phyloP scores from a whole-genome alignment of 371 early-diverging fungal genomes.

The Mucor plumbeus region DNA sequence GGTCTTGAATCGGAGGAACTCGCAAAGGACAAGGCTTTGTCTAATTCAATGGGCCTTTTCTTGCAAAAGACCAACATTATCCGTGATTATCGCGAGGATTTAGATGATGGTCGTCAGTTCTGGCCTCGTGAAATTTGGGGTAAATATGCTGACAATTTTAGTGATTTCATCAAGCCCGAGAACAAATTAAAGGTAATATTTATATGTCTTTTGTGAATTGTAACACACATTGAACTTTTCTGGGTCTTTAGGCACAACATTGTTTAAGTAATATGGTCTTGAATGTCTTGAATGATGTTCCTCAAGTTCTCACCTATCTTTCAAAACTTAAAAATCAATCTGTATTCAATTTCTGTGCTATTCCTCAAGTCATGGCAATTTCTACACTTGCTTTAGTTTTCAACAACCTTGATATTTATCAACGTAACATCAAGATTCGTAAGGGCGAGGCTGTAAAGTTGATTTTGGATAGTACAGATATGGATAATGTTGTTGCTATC shows the following conservation, averaged over 20 bases:
- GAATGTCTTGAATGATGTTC: constrained; percentile 85
- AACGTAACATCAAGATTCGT: constrained; percentile 89
- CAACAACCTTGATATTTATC: constrained; percentile 83
- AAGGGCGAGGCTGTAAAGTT: constrained; percentile 91
- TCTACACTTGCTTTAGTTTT: constrained; percentile 89
- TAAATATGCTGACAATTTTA: constrained; percentile 63
- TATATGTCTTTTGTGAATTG: background rate
- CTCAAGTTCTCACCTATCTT: constrained; percentile 89
- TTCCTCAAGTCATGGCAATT: constrained; percentile 98
- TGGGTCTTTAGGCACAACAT: constrained; percentile 56
- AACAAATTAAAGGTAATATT: constrained; percentile 57
- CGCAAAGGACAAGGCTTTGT: constrained; percentile 41
- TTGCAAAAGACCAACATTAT: constrained; percentile 97
- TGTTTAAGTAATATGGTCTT: constrained; percentile 88
- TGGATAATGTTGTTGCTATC: constrained; percentile 67
- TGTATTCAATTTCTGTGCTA: constrained; percentile 94
- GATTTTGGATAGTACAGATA: constrained; percentile 60
- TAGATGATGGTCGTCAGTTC: constrained; percentile 86
- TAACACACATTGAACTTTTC: background rate
- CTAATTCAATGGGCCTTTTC: constrained; percentile 94
- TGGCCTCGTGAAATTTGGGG: constrained; percentile 96
- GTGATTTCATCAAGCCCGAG: constrained; percentile 67
- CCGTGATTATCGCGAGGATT: constrained; percentile 92
- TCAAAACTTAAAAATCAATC: constrained; percentile 74
- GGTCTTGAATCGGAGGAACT: constrained; percentile 77